A percentile compares a stretch with the other conserved stretches of the same genome.
Evolutionary conservation across 1,284 basidiomycete species (phyloP).

Genomic region (Hemileia vastatrix): DNA sequence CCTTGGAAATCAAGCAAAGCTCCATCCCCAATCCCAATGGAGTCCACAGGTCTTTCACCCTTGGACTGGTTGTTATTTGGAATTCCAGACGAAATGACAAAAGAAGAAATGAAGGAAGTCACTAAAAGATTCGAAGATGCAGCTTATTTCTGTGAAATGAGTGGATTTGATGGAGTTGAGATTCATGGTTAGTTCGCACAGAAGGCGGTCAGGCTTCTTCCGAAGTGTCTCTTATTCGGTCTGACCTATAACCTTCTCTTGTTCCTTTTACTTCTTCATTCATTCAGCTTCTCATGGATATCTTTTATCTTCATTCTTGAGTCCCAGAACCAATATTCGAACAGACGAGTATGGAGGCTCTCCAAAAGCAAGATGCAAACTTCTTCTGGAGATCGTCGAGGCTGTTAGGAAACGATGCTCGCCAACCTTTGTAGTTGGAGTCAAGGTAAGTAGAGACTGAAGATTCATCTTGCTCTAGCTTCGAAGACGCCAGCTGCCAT

Average conservation of each 20-base stretch:
- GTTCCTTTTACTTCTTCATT: background rate
- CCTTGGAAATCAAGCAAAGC: too few species aligned
- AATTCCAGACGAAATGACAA: too few species aligned
- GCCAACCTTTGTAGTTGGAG: constrained; percentile 34
- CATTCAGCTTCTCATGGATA: constrained; percentile 28
- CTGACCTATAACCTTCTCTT: background rate
- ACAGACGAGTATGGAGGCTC: constrained; percentile 39
- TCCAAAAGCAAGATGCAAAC: constrained; percentile 32
- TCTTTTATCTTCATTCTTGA: constrained; percentile 40
- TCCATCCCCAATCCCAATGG: too few species aligned
- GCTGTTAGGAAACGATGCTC: constrained; percentile 29
- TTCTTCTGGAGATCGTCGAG: constrained; percentile 37
- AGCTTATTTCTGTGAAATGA: constrained; percentile 32
- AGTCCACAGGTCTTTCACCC: too few species aligned
- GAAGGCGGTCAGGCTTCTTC: background rate
- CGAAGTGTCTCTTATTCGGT: background rate
- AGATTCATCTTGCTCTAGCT: background rate
- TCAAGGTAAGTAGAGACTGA: constrained; percentile 28
- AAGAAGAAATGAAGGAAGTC: too few species aligned
- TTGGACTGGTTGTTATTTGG: too few species aligned
- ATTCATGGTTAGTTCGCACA: constrained; percentile 28
- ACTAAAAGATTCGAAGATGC: too few species aligned
- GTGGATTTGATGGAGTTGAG: constrained; percentile 42
- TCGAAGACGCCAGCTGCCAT: background rate
- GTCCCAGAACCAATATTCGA: constrained; percentile 36